phyloP scores from a whole-genome alignment of 192 early-diverging fungal genomes.

The Paraglomus brasilianum region DNA sequence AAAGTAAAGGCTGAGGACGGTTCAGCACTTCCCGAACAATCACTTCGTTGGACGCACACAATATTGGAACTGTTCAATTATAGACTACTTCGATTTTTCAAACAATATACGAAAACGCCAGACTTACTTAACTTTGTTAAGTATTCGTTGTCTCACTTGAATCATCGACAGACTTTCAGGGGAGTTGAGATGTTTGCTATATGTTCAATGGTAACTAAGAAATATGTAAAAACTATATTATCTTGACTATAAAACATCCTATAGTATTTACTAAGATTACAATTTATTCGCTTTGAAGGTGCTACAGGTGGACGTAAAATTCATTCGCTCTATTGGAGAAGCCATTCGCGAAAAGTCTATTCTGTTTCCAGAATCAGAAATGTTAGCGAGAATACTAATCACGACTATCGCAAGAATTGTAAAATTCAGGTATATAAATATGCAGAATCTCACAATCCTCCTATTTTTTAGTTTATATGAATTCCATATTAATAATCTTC shows the following conservation, averaged over 20 bases:
- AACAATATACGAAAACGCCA: slow-evolving; percentile 65
- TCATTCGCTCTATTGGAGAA: slow-evolving; percentile 54
- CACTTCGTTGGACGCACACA: slow-evolving; percentile 70
- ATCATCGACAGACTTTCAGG: slow-evolving; percentile 66
- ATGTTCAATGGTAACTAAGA: slow-evolving; percentile 53
- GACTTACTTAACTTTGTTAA: slow-evolving; percentile 68
- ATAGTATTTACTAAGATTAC: neutral
- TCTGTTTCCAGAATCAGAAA: slow-evolving; percentile 65
- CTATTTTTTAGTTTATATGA: neutral
- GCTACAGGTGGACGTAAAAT: slow-evolving; percentile 48
- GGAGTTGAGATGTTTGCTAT: slow-evolving; percentile 67
- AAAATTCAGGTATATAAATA: slow-evolving; percentile 40
- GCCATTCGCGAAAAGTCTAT: slow-evolving; percentile 51
- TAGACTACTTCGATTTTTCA: slow-evolving; percentile 70
- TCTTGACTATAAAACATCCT: neutral
- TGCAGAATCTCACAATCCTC: neutral
- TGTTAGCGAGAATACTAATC: slow-evolving; percentile 54
- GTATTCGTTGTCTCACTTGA: slow-evolving; percentile 61
- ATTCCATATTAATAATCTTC: neutral
- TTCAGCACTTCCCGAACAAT: slow-evolving; percentile 40
- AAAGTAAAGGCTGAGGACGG: slow-evolving; percentile 44
- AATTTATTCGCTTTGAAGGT: slow-evolving; percentile 32
- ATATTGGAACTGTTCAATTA: slow-evolving; percentile 73
- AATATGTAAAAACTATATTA: slow-evolving; percentile 24
- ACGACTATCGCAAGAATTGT: slow-evolving; percentile 52